These are phyloP conservation scores for Penicillium bialowiezense DNA, from an alignment of 495 filamentous ascomycete genomes.

Conservation along the genomic window DNA sequence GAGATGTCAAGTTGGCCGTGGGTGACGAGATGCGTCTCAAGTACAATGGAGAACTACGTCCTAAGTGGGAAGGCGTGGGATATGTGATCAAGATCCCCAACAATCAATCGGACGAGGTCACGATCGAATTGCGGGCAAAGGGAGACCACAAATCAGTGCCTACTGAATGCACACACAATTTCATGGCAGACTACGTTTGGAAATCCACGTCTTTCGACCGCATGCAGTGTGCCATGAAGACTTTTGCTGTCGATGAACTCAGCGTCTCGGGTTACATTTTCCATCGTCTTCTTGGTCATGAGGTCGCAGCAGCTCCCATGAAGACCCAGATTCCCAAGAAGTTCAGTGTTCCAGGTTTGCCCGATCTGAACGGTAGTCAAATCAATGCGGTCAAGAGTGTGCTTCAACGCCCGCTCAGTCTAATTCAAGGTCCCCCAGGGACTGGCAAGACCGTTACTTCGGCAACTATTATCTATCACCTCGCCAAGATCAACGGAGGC, in stretches of 20 bases:
- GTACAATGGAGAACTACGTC: slow-evolving; percentile 90
- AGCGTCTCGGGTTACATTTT: slow-evolving; percentile 99
- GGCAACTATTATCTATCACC: slow-evolving; percentile 96
- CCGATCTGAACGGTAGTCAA: slow-evolving; percentile 93
- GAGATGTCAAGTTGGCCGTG: slow-evolving; percentile 96
- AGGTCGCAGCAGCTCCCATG: slow-evolving; percentile 93
- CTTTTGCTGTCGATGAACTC: slow-evolving; percentile 96
- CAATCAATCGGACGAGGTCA: slow-evolving; percentile 98
- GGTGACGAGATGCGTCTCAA: slow-evolving; percentile 98
- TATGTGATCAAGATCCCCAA: slow-evolving; percentile 99
- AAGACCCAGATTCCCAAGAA: slow-evolving; percentile 96
- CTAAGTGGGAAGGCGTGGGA: slow-evolving; percentile 96
- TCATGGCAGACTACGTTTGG: slow-evolving; percentile 98
- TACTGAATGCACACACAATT: slow-evolving; percentile 96
- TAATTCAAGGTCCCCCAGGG: slow-evolving; percentile 96
- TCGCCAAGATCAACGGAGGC: slow-evolving; percentile 91
- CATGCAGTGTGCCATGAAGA: slow-evolving; percentile 99
- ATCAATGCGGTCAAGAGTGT: slow-evolving; percentile 97
- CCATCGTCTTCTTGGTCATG: slow-evolving; percentile 93
- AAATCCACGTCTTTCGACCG: slow-evolving; percentile 99
- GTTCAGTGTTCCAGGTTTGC: slow-evolving; percentile 92
- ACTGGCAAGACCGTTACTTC: slow-evolving; percentile 99
- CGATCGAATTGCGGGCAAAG: slow-evolving; percentile 87
- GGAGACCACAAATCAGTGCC: slow-evolving; percentile 92
- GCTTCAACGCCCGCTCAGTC: slow-evolving; percentile 83